Conservation (phyloP, 2,329 filamentous ascomycete genomes). For the Sclerotinia borealis region DNA sequence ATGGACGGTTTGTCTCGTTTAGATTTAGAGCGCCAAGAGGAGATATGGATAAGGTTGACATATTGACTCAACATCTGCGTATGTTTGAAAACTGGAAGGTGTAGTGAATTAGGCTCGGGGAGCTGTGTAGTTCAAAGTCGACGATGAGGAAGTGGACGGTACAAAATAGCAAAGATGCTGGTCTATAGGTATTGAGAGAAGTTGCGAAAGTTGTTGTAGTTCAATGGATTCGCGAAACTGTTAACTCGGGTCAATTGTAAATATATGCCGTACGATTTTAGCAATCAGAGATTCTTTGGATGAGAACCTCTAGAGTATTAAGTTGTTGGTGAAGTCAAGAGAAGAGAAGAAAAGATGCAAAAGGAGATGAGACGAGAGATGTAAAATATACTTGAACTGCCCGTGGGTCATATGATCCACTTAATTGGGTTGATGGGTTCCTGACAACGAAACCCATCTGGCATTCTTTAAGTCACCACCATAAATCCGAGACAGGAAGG, state of each 20-base stretch:
- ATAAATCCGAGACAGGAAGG: neutral
- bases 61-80: constrained; percentile 32
- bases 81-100: constrained; percentile 5
- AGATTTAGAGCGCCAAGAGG: constrained; percentile 29
- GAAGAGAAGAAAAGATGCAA: neutral
- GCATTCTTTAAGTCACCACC: neutral
- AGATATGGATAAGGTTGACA: constrained; percentile 31
- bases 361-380: neutral
- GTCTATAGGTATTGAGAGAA: neutral
- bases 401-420: constrained; percentile 7
- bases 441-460: neutral
- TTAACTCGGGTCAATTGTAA: constrained; percentile 1
- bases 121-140: neutral
- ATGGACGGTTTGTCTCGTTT: constrained; percentile 27
- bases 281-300: constrained; percentile 5
- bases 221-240: neutral
- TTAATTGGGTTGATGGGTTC: neutral
- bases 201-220: neutral
- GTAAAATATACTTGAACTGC: constrained; percentile 7
- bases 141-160: neutral
- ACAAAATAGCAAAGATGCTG: constrained; percentile 4
- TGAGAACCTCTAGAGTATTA: neutral
- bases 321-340: neutral
- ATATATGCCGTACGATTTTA: constrained; percentile 1
- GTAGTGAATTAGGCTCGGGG: neutral